Evolutionary conservation across 129 eudicot genomes (phyloP).

Genomic region (Solidago caesia): DNA sequence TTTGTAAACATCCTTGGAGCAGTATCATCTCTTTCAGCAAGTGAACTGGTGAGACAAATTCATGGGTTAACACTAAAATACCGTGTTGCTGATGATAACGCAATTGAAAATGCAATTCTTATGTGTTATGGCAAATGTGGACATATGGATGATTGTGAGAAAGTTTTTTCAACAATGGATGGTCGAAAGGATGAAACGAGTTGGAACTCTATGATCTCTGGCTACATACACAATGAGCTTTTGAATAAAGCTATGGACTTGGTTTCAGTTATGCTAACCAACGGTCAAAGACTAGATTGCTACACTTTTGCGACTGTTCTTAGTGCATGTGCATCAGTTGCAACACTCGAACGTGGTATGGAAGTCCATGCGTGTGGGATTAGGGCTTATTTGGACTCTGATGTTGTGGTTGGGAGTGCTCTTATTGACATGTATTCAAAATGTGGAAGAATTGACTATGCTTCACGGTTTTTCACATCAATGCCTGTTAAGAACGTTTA

Average conservation of each 20-base stretch:
- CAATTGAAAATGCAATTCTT: conserved; percentile 64
- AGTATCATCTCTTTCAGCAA: conserved; percentile 47
- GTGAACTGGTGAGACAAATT: conserved; percentile 54
- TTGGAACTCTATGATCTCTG: conserved; percentile 90
- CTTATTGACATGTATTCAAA: conserved; percentile 85
- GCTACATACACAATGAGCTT: conserved; percentile 67
- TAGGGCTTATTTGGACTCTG: conserved; percentile 68
- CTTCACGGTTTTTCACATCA: conserved; percentile 52
- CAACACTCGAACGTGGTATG: conserved; percentile 94
- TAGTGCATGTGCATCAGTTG: conserved; percentile 97
- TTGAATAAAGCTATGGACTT: conserved; percentile 67
- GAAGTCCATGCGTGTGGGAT: conserved; percentile 86
- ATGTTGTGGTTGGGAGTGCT: conserved; percentile 90
- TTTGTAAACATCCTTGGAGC: conserved; percentile 71
- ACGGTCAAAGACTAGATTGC: conserved; percentile 66
- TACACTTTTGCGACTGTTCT: conserved; percentile 90
- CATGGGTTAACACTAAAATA: conserved; percentile 63
- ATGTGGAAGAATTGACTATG: conserved; percentile 91
- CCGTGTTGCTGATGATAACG: conserved; percentile 33
- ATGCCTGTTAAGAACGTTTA: conserved; percentile 69
- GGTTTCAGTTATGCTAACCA: conserved; percentile 62
- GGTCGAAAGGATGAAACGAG: conserved; percentile 63
- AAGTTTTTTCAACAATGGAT: conserved; percentile 59
- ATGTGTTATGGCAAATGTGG: conserved; percentile 82
- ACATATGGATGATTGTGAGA: conserved; percentile 61